Evolutionary conservation across 441 rosid species (phyloP), one percentile per base, ranked within the genome.

Genomic region (Arabidopsis hybrid): DNA sequence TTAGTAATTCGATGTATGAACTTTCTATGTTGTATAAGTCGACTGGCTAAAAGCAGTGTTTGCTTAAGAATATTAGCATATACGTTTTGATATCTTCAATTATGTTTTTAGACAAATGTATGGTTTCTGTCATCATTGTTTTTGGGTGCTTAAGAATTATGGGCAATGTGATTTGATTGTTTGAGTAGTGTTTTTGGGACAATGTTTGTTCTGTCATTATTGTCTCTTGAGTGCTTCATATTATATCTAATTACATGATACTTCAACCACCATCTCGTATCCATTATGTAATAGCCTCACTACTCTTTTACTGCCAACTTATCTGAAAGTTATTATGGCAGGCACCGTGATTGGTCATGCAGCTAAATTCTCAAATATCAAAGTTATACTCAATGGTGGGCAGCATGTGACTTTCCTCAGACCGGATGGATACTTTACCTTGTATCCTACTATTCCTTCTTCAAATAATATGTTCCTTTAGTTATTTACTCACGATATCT

Each of bases 381-480:
- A 91, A 86, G 92, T 93, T 79, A 60, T 91, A 17, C 96, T 95
- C 74, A 89, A 91, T 78, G 97, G 97, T 76, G 99, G 97, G 81
- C 89, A 87, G 70, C 75, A 45, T 34, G 69, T 85, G 75, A 90
- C 97, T 69, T 95, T 84, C 82, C 84, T 88, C 74, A 88, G 93
- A 83, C 98, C 95, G 3, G 97, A 95, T 84, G 99, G 99, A 86
- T 93, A 89, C 78, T 95, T 95, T 77, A 89, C 98, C 69, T 95
- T 95, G 98, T 93, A 93, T 85, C 84, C 89, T 86, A 45, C 4
- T 61, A 12, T 36, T 72, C 69, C 14, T 60, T 53, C 52, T 58
- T 11, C 57, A 3, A 36, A 34, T 56, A 1, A 2, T 56, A n/a
- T 8, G 2, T 61, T 49, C 61, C 57, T 16, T 38, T 38, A 36